A percentile compares a stretch with the other conserved stretches of the same genome.
These are phyloP conservation scores for Aspergillus steynii DNA, from an alignment of 495 filamentous ascomycete genomes.

Conservation along the genomic window DNA sequence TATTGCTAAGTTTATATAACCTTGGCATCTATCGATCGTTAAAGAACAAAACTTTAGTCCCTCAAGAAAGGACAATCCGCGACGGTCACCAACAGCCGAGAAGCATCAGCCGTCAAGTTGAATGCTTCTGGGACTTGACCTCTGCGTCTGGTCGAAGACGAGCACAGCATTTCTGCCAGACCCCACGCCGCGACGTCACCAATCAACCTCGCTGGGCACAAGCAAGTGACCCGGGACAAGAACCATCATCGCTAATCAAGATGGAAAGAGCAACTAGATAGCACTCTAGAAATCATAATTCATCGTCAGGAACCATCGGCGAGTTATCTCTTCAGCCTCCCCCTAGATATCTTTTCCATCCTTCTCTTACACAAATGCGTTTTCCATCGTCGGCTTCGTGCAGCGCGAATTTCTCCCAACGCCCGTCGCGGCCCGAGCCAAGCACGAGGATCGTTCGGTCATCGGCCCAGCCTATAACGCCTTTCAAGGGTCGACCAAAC, in stretches of 20 bases:
- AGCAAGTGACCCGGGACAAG: slow-evolving; percentile 2
- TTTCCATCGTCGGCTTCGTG: slow-evolving; percentile 63
- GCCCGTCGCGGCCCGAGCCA: slow-evolving; percentile 75
- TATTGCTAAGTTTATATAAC: slow-evolving; percentile 1
- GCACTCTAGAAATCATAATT: slow-evolving; percentile 7
- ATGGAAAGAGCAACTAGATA: slow-evolving; percentile 6
- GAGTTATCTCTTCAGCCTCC: slow-evolving; percentile 27
- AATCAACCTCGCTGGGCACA: not conserved
- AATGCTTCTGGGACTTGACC: not conserved
- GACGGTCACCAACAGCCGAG: not conserved
- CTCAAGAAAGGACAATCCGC: not conserved
- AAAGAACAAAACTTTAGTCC: not conserved
- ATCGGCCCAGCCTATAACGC: slow-evolving; percentile 72
- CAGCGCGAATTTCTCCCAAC: slow-evolving; percentile 83
- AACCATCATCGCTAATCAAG: not conserved
- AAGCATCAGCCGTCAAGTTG: not conserved
- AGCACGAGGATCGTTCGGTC: slow-evolving; percentile 71
- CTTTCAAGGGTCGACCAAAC: slow-evolving; percentile 65
- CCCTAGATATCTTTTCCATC: slow-evolving; percentile 80
- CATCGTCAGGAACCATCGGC: not conserved
- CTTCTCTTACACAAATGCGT: slow-evolving; percentile 62
- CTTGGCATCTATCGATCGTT: not conserved
- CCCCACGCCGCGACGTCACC: slow-evolving; percentile 2
- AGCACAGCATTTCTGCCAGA: not conserved
- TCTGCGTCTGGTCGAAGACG: not conserved